Conservation (phyloP, 2,329 filamentous ascomycete genomes). For the Claviceps capensis region DNA sequence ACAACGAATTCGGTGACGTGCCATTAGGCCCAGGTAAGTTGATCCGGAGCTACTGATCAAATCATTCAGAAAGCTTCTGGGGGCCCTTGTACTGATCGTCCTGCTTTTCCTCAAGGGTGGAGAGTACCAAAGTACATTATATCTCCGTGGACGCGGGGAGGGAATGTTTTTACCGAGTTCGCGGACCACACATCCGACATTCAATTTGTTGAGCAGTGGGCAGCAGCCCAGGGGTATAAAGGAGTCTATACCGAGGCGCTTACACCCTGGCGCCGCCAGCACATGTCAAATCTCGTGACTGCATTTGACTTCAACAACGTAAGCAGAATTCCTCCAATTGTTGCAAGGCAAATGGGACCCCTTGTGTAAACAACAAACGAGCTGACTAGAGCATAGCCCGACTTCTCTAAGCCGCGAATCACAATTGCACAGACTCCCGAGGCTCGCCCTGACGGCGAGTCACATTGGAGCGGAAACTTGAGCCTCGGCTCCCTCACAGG, state of each 20-base stretch:
- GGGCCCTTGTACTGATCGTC: background rate
- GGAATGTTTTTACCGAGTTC: constrained; percentile 37
- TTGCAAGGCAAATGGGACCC: background rate
- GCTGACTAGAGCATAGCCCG: constrained; percentile 2
- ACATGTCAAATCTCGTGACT: constrained; percentile 18
- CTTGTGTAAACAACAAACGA: no score
- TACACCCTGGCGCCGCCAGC: constrained; percentile 13
- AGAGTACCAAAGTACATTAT: constrained; percentile 38
- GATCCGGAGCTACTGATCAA: no score
- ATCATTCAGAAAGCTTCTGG: background rate
- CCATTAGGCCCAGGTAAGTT: constrained; percentile 16
- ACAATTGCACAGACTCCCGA: constrained; percentile 1
- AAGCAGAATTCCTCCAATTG: background rate
- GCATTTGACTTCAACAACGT: constrained; percentile 27
- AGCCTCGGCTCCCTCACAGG: constrained; percentile 9
- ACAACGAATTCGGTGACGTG: constrained; percentile 12
- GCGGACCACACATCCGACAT: constrained; percentile 41
- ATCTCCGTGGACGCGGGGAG: constrained; percentile 39
- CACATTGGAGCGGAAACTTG: constrained; percentile 7
- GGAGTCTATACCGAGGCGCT: constrained; percentile 17
- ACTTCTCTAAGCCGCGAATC: constrained; percentile 6
- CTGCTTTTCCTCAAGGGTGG: constrained; percentile 15
- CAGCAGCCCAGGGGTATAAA: constrained; percentile 16
- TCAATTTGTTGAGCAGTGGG: constrained; percentile 36
- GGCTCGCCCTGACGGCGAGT: constrained; percentile 2